Evolutionary conservation across 345 rosid species (phyloP).

Genomic region (Cardamine chenopodiifolia): DNA sequence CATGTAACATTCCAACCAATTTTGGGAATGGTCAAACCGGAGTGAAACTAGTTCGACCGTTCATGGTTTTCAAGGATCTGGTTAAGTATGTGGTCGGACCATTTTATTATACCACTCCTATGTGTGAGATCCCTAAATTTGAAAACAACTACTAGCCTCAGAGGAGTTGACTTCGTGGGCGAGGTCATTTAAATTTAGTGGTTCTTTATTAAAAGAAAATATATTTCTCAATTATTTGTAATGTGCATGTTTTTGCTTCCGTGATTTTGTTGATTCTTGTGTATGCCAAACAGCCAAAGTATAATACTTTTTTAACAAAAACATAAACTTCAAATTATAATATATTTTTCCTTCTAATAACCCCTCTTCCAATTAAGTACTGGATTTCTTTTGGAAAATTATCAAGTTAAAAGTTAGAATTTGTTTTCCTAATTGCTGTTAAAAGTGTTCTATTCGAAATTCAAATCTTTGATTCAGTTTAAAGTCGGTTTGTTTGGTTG

Average conservation of each 20-base stretch:
- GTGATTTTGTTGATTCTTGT: constrained; percentile 24
- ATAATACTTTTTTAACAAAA: neutral
- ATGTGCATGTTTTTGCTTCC: constrained; percentile 18
- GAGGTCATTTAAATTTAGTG: constrained; percentile 6
- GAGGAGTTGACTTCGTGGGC: constrained; percentile 13
- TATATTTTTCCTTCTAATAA: neutral
- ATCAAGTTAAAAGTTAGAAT: neutral
- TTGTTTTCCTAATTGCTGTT: no score
- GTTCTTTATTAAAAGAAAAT: neutral
- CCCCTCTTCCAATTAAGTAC: neutral
- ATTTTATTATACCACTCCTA: constrained; percentile 65
- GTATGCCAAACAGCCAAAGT: neutral
- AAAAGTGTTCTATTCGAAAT: constrained; percentile 1
- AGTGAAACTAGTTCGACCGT: constrained; percentile 55
- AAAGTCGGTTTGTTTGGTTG: neutral
- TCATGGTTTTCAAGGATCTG: constrained; percentile 49
- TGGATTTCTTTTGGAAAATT: neutral
- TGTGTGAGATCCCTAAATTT: constrained; percentile 63
- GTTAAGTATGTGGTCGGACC: constrained; percentile 52
- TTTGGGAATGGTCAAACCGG: constrained; percentile 65
- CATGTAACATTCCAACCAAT: constrained; percentile 66
- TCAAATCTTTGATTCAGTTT: neutral
- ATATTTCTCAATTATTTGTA: neutral
- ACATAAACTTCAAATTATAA: neutral
- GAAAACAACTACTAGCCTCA: constrained; percentile 35